Evolutionary conservation across 2,329 filamentous ascomycete genomes (phyloP), one percentile per base, ranked within the genome.

Genomic region (Pochonia chlamydosporia): DNA sequence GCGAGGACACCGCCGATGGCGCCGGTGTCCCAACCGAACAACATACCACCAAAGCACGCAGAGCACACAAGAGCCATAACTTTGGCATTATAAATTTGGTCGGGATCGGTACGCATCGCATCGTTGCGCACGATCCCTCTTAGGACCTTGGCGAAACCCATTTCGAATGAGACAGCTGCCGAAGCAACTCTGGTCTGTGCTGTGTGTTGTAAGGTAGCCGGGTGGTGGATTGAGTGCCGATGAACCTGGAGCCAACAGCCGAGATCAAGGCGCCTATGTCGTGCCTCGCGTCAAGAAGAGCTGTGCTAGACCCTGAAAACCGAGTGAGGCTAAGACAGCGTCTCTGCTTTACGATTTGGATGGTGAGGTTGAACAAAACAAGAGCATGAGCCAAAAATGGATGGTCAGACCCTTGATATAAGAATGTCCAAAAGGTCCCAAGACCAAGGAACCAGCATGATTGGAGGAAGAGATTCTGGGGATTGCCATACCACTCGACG

Each of bases 41-140:
- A 61, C 69, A 73, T 72, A 43, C 84, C 84, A 50, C 84, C 84
- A 50, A 85, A 87, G 64, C 83, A 87, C 35, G 81, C 72, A 37
- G 80, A 81, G 59, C 73, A 81, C 42, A 81, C 81, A 54, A 85
- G 70, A 48, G 74, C 74, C 53, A 84, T 79, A 24, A 84, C 81
- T 47, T 82, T 76, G 82, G 82, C 87, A 58, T 82, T 81, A 65
- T 86, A 87, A 49, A 87, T 81, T 60, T 85, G 77, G 18, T 74
- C 71, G 16, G 84, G 84, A 51, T 87, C 84, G 30, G 69, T 65
- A 59, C 76, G 81, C 78, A 88, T 87, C 39, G 85, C 79, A 62
- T 88, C 82, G 70, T 87, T 87, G 64, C 78, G 78, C 56, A 85
- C 75, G 58, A 85, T 70, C 56, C 66, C 68, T 55, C 71, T 71